phyloP scores from a whole-genome alignment of 148 eudicot genomes.

The Chenopodium suecicum region DNA sequence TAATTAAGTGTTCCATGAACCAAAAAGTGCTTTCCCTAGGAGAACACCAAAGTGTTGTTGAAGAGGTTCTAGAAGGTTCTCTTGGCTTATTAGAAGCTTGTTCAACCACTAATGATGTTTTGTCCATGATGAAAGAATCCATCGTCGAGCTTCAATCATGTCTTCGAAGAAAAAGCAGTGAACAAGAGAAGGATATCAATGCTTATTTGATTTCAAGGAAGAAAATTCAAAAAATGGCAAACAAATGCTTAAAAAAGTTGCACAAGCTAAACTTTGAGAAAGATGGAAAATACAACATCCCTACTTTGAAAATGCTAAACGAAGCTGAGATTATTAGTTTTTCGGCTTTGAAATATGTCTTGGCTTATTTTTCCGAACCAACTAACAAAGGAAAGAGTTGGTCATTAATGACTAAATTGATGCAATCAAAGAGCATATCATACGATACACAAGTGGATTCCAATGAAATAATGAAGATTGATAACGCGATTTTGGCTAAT shows the following conservation, averaged over 20 bases:
- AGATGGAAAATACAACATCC: background rate
- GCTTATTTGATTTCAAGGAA: slow-evolving; percentile 31
- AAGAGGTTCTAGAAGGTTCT: slow-evolving; percentile 31
- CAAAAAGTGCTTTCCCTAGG: slow-evolving; percentile 22
- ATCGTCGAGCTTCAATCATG: slow-evolving; percentile 28
- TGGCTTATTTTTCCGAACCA: slow-evolving; percentile 12
- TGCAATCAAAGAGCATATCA: slow-evolving; percentile 21
- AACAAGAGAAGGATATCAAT: background rate
- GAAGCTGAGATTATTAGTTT: slow-evolving; percentile 28
- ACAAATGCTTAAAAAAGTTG: slow-evolving; percentile 22
- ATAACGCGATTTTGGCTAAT: background rate
- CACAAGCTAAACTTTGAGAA: slow-evolving; percentile 3
- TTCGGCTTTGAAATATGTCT: slow-evolving; percentile 18
- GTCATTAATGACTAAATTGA: slow-evolving; percentile 29
- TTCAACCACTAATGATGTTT: slow-evolving; percentile 22
- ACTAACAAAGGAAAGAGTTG: slow-evolving; percentile 23
- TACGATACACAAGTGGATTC: background rate
- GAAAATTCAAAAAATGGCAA: slow-evolving; percentile 22
- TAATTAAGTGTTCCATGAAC: slow-evolving; percentile 12
- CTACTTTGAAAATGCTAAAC: slow-evolving; percentile 13
- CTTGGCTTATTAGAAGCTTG: slow-evolving; percentile 32
- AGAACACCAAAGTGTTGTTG: slow-evolving; percentile 13
- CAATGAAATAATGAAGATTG: slow-evolving; percentile 17
- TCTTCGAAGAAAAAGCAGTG: slow-evolving; percentile 27
- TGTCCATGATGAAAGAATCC: slow-evolving; percentile 27